These are phyloP conservation scores for Citrus trifoliata DNA, from an alignment of 345 rosid genomes.

Conservation along the genomic window DNA sequence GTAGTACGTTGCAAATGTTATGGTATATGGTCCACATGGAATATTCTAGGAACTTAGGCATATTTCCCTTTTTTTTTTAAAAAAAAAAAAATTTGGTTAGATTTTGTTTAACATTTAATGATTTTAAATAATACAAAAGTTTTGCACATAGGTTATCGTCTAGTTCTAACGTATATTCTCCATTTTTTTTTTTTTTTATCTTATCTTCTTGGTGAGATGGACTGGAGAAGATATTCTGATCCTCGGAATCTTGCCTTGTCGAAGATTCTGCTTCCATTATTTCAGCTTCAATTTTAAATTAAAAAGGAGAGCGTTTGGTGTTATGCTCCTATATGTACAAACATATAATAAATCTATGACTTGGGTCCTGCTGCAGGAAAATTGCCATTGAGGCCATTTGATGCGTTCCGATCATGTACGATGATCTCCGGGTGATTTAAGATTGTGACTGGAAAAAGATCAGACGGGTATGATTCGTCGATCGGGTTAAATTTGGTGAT, in stretches of 20 bases:
- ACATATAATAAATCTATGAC: too few relatives aligned
- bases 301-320: not conserved
- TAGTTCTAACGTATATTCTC: conserved; percentile 29
- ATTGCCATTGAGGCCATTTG: not conserved
- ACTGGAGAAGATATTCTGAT: conserved; percentile 20
- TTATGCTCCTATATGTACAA: not conserved
- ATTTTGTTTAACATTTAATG: not conserved
- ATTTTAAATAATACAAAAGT: too few relatives aligned
- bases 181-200: conserved; percentile 4
- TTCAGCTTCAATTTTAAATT: not conserved
- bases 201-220: conserved; percentile 19
- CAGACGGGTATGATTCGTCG: not conserved
- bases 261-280: conserved; percentile 21
- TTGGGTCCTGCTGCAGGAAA: not conserved
- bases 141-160: not conserved
- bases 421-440: not conserved
- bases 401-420: not conserved
- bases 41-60: conserved; percentile 23
- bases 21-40: conserved; percentile 16
- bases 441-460: not conserved
- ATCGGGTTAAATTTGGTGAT: not conserved
- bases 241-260: conserved; percentile 33
- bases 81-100: not conserved
- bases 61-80: not conserved
- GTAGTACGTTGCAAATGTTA: not conserved